Percentiles rank a stretch among this genome's conserved stretches.
phyloP scores from a whole-genome alignment of 805 yeast species.

The Schwanniomyces occidentalis region DNA sequence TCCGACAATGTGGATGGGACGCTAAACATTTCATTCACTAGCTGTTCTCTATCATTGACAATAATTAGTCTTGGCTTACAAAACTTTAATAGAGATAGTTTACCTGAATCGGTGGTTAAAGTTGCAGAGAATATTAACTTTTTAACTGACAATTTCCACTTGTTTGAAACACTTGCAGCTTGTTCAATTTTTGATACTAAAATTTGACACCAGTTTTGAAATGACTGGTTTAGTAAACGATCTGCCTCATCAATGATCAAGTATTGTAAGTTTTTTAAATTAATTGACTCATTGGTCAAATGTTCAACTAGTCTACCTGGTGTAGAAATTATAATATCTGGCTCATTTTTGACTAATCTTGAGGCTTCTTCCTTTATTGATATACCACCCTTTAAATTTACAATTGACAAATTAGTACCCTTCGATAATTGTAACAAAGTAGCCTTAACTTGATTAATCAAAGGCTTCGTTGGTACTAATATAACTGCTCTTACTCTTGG shows the following conservation, averaged over 20 bases:
- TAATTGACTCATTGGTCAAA: slow-evolving; percentile 42
- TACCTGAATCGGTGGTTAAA: slow-evolving; percentile 88
- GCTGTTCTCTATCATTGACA: slow-evolving; percentile 56
- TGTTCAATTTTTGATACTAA: slow-evolving; percentile 42
- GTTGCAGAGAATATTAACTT: slow-evolving; percentile 90
- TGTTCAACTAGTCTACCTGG: slow-evolving; percentile 88
- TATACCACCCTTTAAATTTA: slow-evolving; percentile 55
- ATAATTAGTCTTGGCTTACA: slow-evolving; percentile 71
- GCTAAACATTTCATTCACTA: slow-evolving; percentile 57
- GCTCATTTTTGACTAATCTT: slow-evolving; percentile 47
- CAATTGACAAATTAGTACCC: slow-evolving; percentile 67
- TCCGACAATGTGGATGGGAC: slow-evolving; percentile 58
- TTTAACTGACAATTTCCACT: slow-evolving; percentile 45
- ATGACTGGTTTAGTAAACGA: slow-evolving; percentile 78
- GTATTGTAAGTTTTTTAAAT: slow-evolving; percentile 54
- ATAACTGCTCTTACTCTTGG: slow-evolving; percentile 76
- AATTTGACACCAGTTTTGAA: slow-evolving; percentile 86
- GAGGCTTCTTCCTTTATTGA: slow-evolving; percentile 63
- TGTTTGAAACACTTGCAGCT: slow-evolving; percentile 22
- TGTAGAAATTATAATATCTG: slow-evolving; percentile 70
- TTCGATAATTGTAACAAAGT: slow-evolving; percentile 59
- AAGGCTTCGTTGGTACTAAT: slow-evolving; percentile 86
- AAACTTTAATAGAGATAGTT: slow-evolving; percentile 69
- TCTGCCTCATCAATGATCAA: slow-evolving; percentile 83
- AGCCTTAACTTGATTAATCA: slow-evolving; percentile 75